Percentiles rank a stretch among this genome's conserved stretches.
phyloP scores from a whole-genome alignment of 1,284 basidiomycete species.

The Mycosarcoma maydis region DNA sequence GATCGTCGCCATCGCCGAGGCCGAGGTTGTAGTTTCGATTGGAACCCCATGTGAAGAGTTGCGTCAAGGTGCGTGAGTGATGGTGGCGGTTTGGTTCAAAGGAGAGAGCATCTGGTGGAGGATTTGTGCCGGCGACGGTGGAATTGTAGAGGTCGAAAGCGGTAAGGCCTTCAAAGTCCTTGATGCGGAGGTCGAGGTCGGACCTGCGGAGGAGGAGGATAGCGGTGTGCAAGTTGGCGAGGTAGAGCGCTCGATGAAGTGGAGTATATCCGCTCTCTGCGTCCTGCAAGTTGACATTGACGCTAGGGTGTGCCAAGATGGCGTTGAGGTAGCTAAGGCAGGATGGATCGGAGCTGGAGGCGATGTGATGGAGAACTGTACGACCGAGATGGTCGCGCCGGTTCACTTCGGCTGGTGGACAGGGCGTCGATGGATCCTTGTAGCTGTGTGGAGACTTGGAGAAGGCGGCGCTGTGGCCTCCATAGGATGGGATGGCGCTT shows the following conservation, averaged over 20 bases:
- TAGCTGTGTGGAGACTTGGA: conserved; percentile 45
- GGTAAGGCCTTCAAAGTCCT: conserved; percentile 89
- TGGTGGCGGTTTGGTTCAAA: conserved; percentile 20
- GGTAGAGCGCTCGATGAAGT: conserved; percentile 88
- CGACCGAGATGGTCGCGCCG: conserved; percentile 77
- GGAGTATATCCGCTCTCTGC: conserved; percentile 78
- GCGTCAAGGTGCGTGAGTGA: conserved; percentile 52
- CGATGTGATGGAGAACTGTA: conserved; percentile 83
- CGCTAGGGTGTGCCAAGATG: conserved; percentile 79
- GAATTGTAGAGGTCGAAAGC: conserved; percentile 91
- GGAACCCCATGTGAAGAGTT: conserved; percentile 90
- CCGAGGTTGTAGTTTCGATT: conserved; percentile 79
- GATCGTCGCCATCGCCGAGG: conserved; percentile 81
- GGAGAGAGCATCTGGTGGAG: conserved; percentile 30
- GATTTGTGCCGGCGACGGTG: conserved; percentile 62
- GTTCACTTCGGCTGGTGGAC: conserved; percentile 74
- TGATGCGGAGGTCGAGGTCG: conserved; percentile 79
- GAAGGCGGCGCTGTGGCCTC: conserved; percentile 13
- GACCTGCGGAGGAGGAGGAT: conserved; percentile 78
- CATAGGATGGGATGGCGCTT: conserved; percentile 13
- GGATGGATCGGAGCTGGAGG: conserved; percentile 74
- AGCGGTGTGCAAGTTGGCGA: conserved; percentile 82
- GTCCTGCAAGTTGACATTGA: conserved; percentile 86
- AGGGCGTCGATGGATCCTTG: conserved; percentile 45
- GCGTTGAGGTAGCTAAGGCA: conserved; percentile 82